A percentile compares a stretch with the other conserved stretches of the same genome.
phyloP scores from a whole-genome alignment of 2,329 filamentous ascomycete genomes.

The Phaeomoniella chlamydospora region DNA sequence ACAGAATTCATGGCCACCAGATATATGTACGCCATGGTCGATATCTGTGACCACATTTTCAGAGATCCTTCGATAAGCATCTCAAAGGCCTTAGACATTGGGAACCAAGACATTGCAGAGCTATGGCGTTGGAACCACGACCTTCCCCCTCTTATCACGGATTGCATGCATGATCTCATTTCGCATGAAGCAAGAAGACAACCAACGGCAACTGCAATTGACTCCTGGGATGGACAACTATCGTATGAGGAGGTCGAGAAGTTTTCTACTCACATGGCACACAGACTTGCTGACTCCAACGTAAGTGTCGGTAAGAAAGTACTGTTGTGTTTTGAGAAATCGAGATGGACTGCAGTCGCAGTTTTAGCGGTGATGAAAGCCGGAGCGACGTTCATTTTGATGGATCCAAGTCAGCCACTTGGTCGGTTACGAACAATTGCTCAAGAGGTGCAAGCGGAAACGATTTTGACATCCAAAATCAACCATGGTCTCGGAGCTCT shows the following conservation, averaged over 20 bases:
- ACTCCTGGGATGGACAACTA: constrained; percentile 5
- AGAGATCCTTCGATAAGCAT: too few species aligned
- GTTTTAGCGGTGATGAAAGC: constrained; percentile 24
- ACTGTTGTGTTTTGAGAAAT: constrained; percentile 24
- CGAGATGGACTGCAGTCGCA: constrained; percentile 23
- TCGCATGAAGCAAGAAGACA: constrained; percentile 9
- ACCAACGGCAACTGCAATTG: neutral
- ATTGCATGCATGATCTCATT: neutral
- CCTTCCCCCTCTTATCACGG: neutral
- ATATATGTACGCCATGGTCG: too few species aligned
- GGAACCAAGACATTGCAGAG: too few species aligned
- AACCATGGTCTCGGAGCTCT: constrained; percentile 13
- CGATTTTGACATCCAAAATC: constrained; percentile 18
- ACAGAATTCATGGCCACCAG: too few species aligned
- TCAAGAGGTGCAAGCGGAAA: constrained; percentile 16
- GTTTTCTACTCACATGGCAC: constrained; percentile 2
- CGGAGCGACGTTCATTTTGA: constrained; percentile 23
- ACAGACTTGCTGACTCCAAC: neutral
- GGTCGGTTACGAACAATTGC: constrained; percentile 18
- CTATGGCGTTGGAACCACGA: too few species aligned
- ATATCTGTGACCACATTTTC: too few species aligned
- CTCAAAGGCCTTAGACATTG: too few species aligned
- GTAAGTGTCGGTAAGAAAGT: constrained; percentile 8
- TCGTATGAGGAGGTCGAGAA: constrained; percentile 3
- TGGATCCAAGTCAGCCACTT: constrained; percentile 22